A percentile compares a stretch with the other conserved stretches of the same genome.
These are phyloP conservation scores for Podospora conica DNA, from an alignment of 495 filamentous ascomycete species.

Conservation along the genomic window DNA sequence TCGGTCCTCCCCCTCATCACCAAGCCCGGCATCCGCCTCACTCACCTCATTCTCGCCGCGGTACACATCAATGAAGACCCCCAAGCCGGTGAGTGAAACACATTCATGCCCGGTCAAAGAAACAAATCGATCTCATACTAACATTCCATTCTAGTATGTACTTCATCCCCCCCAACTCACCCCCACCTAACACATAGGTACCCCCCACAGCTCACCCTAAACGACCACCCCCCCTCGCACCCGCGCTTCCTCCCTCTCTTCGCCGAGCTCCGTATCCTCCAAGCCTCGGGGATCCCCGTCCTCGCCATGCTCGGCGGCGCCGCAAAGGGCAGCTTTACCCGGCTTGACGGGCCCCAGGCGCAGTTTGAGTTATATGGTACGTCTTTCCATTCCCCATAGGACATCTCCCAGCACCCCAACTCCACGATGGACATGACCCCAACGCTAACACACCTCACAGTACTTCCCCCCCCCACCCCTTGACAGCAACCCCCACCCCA, in stretches of 20 bases:
- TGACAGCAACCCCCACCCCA: too few species aligned
- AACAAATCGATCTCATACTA: neutral
- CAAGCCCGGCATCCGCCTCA: constrained; percentile 47
- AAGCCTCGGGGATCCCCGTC: constrained; percentile 61
- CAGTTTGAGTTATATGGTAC: too few species aligned
- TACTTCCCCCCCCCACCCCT: too few species aligned
- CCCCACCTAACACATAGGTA: too few species aligned
- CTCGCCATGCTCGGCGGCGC: constrained; percentile 85
- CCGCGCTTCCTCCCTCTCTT: constrained; percentile 56
- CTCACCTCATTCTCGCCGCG: constrained; percentile 72
- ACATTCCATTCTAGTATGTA: neutral
- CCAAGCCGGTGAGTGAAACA: constrained; percentile 21
- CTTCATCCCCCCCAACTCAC: neutral
- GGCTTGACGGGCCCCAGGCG: constrained; percentile 51
- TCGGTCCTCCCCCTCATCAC: constrained; percentile 66
- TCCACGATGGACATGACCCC: too few species aligned
- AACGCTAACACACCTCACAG: too few species aligned
- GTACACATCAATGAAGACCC: constrained; percentile 69
- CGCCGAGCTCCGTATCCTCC: constrained; percentile 62
- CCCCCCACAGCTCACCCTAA: constrained; percentile 51
- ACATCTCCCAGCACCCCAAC: too few species aligned
- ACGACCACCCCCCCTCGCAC: constrained; percentile 61
- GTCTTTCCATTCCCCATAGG: too few species aligned
- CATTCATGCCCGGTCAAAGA: neutral
- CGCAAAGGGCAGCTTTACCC: constrained; percentile 58